Conservation (phyloP, 495 filamentous ascomycete species). For the Acidiella bohemica region DNA sequence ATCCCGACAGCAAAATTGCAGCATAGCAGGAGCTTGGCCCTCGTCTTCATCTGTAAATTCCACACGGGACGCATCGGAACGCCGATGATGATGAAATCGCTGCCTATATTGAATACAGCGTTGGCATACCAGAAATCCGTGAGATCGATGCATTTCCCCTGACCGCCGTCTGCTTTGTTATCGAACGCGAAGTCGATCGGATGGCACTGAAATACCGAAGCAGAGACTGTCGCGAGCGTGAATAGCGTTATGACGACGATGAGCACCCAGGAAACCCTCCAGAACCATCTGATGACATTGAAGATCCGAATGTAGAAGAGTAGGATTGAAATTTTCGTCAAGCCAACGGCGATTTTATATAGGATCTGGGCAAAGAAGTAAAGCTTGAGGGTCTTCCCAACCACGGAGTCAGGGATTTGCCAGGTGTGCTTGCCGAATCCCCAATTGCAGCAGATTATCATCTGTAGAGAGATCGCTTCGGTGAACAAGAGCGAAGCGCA, state of each 20-base stretch:
- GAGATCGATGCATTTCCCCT: constrained; percentile 1
- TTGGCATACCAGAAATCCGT: constrained; percentile 1
- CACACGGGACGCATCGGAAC: not conserved
- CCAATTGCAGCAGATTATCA: constrained; percentile 2
- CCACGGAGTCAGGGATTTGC: not conserved
- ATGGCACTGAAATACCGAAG: not conserved
- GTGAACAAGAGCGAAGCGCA: not conserved
- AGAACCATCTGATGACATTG: not conserved
- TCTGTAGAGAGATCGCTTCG: not conserved
- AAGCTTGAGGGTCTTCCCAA: constrained; percentile 1
- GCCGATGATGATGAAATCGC: constrained; percentile 1
- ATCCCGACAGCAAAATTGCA: too few species aligned
- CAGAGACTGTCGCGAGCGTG: not conserved
- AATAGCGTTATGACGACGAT: not conserved
- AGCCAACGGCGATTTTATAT: constrained; percentile 1
- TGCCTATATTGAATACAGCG: not conserved
- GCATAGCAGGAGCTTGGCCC: too few species aligned
- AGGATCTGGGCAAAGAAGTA: constrained; percentile 5
- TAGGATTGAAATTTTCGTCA: constrained; percentile 2
- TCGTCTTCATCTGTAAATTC: not conserved
- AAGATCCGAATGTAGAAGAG: constrained; percentile 3
- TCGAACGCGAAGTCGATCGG: not conserved
- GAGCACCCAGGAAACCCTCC: not conserved
- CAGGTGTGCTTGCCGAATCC: constrained; percentile 4
- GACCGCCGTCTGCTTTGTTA: constrained; percentile 2